phyloP scores from a whole-genome alignment of 2,329 filamentous ascomycete species.

The Sphaerostilbella broomeana region DNA sequence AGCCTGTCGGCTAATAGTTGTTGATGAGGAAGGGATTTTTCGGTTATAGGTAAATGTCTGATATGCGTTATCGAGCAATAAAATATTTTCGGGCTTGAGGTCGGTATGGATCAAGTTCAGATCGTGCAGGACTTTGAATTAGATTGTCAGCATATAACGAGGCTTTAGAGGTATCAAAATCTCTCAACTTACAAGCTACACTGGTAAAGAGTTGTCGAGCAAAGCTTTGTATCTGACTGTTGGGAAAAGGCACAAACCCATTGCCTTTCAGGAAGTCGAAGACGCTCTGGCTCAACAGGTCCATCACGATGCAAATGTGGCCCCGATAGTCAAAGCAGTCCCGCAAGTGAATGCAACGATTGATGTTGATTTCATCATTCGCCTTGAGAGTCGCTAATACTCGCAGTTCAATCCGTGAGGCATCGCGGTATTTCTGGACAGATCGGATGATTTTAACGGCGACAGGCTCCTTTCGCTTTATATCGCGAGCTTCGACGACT shows the following conservation, averaged over 20 bases:
- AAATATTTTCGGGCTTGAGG: constrained; percentile 64
- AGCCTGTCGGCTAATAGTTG: constrained; percentile 52
- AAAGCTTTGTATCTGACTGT: constrained; percentile 97
- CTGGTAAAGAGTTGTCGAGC: constrained; percentile 95
- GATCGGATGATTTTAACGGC: constrained; percentile 98
- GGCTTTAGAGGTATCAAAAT: neutral
- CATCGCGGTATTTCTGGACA: constrained; percentile 96
- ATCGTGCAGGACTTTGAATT: constrained; percentile 73
- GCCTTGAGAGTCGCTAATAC: constrained; percentile 86
- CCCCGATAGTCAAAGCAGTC: constrained; percentile 97
- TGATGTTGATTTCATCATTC: constrained; percentile 86
- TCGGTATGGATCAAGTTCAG: constrained; percentile 94
- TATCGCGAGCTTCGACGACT: constrained; percentile 87
- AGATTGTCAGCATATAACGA: neutral
- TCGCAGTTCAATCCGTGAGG: constrained; percentile 86
- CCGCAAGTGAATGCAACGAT: constrained; percentile 91
- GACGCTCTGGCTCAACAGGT: constrained; percentile 82
- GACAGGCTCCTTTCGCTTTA: constrained; percentile 66
- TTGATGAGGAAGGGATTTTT: constrained; percentile 61
- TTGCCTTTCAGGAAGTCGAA: constrained; percentile 98
- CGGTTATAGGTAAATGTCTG: constrained; percentile 67
- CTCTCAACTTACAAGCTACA: constrained; percentile 80
- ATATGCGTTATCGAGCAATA: constrained; percentile 58
- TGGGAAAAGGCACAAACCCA: constrained; percentile 91
- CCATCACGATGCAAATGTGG: constrained; percentile 83